These are phyloP conservation scores for Trichoderma parareesei DNA, from an alignment of 495 filamentous ascomycete genomes.

Conservation along the genomic window DNA sequence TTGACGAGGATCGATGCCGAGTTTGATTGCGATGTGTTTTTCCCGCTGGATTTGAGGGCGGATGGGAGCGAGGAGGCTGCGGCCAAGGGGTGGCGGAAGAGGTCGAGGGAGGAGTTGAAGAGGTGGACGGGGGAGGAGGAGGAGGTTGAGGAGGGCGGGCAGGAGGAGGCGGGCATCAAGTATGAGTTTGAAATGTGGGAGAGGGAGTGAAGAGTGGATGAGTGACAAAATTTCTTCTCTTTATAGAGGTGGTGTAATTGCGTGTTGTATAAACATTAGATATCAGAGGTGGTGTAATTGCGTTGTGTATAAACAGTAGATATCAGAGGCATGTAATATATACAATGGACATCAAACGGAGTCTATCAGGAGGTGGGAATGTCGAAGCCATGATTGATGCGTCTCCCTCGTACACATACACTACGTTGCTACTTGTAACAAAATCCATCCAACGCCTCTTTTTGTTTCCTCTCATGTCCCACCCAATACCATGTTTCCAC, in stretches of 20 bases:
- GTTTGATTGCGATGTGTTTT: constrained; percentile 87
- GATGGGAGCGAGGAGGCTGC: constrained; percentile 18
- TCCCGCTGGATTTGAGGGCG: constrained; percentile 51
- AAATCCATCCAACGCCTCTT: neutral
- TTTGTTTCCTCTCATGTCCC: too few relatives aligned
- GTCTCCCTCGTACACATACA: neutral
- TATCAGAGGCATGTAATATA: neutral
- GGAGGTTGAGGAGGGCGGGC: constrained; percentile 37
- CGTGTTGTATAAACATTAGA: neutral
- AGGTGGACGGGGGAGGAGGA: constrained; percentile 53
- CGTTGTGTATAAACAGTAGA: neutral
- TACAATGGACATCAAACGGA: too few relatives aligned
- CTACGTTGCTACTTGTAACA: neutral
- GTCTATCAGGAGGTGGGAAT: neutral
- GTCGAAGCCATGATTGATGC: neutral
- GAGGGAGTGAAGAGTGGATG: constrained; percentile 23
- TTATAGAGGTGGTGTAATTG: neutral
- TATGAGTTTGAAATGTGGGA: constrained; percentile 64
- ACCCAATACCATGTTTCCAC: too few relatives aligned
- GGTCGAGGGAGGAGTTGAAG: constrained; percentile 41
- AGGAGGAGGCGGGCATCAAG: constrained; percentile 48
- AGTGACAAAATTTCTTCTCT: neutral
- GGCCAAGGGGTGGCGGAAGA: constrained; percentile 39
- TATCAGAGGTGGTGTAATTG: neutral
- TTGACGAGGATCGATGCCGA: constrained; percentile 54